Evolutionary conservation across 2,329 filamentous ascomycete genomes (phyloP).

Genomic region (Xylaria sp.): DNA sequence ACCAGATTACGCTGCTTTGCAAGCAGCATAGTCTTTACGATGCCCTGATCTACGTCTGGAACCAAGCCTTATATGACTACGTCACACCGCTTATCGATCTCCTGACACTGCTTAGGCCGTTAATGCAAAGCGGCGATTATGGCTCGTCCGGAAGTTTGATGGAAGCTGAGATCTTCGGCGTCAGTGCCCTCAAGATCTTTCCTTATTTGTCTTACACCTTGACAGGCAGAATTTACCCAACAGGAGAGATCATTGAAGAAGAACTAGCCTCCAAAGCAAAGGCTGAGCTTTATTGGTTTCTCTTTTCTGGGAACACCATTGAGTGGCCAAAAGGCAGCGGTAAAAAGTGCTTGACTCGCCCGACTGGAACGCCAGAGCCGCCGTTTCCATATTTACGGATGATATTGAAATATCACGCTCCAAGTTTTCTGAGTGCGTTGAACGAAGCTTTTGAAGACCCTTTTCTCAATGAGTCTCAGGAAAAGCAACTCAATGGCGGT

Average conservation of each 20-base stretch:
- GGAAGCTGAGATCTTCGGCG: constrained; percentile 65
- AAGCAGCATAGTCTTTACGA: constrained; percentile 93
- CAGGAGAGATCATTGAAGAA: constrained; percentile 75
- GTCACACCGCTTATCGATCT: constrained; percentile 89
- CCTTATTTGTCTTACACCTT: constrained; percentile 92
- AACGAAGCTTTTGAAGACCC: constrained; percentile 97
- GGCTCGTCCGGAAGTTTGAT: constrained; percentile 58
- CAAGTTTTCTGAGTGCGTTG: constrained; percentile 90
- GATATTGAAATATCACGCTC: constrained; percentile 85
- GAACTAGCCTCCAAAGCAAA: constrained; percentile 78
- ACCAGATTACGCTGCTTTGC: constrained; percentile 88
- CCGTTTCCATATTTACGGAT: constrained; percentile 85
- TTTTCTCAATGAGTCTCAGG: constrained; percentile 82
- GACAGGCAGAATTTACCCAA: constrained; percentile 90
- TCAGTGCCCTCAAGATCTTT: constrained; percentile 88
- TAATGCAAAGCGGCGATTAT: constrained; percentile 62
- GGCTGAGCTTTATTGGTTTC: constrained; percentile 86
- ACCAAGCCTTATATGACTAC: constrained; percentile 85
- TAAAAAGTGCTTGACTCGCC: constrained; percentile 65
- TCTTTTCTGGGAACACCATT: constrained; percentile 84
- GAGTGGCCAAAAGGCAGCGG: constrained; percentile 73
- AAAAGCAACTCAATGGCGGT: constrained; percentile 63
- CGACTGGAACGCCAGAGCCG: constrained; percentile 63
- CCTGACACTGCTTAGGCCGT: constrained; percentile 67
- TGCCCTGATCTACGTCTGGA: constrained; percentile 96